Conservation (phyloP, 352 stramenopile species). For the Globisporangium orthogonon region DNA sequence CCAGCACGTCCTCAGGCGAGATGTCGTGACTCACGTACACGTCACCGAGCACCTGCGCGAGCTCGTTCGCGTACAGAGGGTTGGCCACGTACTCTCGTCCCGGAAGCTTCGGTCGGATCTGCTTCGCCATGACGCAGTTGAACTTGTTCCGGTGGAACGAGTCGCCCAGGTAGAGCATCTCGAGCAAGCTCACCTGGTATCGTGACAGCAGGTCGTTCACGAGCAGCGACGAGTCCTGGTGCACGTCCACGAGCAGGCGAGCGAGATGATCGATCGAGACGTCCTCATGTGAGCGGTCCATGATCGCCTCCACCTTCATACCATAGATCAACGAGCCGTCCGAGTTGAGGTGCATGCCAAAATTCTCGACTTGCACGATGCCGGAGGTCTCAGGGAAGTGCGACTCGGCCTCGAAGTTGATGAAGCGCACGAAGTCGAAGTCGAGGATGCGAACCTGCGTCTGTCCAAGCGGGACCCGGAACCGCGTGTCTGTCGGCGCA, state of each 20-base stretch:
- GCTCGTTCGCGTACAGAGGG: slow-evolving; percentile 93
- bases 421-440: slow-evolving; percentile 96
- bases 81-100: slow-evolving; percentile 94
- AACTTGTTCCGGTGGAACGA: slow-evolving; percentile 95
- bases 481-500: slow-evolving; percentile 73
- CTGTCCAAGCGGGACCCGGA: slow-evolving; percentile 87
- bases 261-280: slow-evolving; percentile 96
- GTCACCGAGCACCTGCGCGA: slow-evolving; percentile 93
- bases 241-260: slow-evolving; percentile 94
- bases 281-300: slow-evolving; percentile 94
- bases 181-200: slow-evolving; percentile 93
- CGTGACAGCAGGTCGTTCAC: slow-evolving; percentile 94
- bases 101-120: slow-evolving; percentile 94
- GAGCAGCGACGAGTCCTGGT: slow-evolving; percentile 94
- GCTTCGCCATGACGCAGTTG: slow-evolving; percentile 96
- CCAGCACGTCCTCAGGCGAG: slow-evolving; percentile 90
- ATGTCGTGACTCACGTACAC: slow-evolving; percentile 93
- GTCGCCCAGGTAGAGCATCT: slow-evolving; percentile 95
- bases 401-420: slow-evolving; percentile 98
- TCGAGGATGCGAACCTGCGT: slow-evolving; percentile 95
- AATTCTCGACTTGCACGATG: slow-evolving; percentile 96
- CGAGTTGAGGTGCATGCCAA: slow-evolving; percentile 87
- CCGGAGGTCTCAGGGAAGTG: slow-evolving; percentile 92
- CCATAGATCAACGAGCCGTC: slow-evolving; percentile 80
- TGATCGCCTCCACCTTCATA: slow-evolving; percentile 93